Conservation (phyloP, 805 yeast genomes). For the Debaryomyces hansenii region DNA sequence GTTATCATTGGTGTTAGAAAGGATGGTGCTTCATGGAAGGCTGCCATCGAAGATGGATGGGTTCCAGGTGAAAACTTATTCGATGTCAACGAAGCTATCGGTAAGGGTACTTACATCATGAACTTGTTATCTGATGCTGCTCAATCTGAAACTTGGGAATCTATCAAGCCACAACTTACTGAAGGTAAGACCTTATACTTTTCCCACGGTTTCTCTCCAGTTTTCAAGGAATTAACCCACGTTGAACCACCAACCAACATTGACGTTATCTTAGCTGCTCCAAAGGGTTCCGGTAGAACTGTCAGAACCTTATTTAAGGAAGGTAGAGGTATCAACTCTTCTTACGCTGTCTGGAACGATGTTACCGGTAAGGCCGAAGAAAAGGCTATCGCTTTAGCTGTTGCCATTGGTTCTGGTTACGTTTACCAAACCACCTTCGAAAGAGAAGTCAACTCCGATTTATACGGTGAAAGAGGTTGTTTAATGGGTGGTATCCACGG, state of each 20-base stretch:
- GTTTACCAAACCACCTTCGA: constrained; percentile 99
- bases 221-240: constrained; percentile 94
- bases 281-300: constrained; percentile 99
- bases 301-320: constrained; percentile 99
- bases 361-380: constrained; percentile 99
- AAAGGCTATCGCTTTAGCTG: constrained; percentile 97
- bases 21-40: constrained; percentile 99
- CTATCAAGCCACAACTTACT: constrained; percentile 86
- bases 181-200: constrained; percentile 98
- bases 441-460: constrained; percentile 98
- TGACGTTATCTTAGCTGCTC: constrained; percentile 98
- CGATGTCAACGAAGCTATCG: constrained; percentile 90
- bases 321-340: constrained; percentile 99
- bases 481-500: constrained; percentile 99
- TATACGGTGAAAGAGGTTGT: constrained; percentile 99
- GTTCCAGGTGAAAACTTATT: constrained; percentile 98
- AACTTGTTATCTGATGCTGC: constrained; percentile 99
- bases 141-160: constrained; percentile 96
- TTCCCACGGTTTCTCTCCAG: constrained; percentile 99
- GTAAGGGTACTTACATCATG: constrained; percentile 92
- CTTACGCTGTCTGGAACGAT: constrained; percentile 99
- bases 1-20: constrained; percentile 98
- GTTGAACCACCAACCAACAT: constrained; percentile 94
- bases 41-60: constrained; percentile 99
- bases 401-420: constrained; percentile 99